Evolutionary conservation across 345 rosid genomes (phyloP).

Genomic region (Passiflora organensis): DNA sequence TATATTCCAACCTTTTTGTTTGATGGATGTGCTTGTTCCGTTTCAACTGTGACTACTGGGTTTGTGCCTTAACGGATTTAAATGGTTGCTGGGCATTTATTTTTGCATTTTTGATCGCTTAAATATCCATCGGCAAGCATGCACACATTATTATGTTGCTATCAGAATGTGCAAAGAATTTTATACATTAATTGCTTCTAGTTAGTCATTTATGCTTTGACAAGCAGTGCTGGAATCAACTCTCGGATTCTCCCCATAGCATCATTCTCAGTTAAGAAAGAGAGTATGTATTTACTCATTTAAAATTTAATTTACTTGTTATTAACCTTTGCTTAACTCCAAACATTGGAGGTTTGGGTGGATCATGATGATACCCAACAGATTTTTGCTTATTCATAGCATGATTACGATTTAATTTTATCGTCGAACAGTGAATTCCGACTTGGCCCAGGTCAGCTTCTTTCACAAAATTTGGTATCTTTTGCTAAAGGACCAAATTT

Average conservation of each 20-base stretch:
- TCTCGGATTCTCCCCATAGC: constrained; percentile 36
- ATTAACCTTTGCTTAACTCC: constrained; percentile 38
- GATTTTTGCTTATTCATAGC: constrained; percentile 52
- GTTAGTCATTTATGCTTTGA: constrained; percentile 31
- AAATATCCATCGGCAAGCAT: no score
- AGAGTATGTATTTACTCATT: constrained; percentile 38
- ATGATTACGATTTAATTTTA: constrained; percentile 54
- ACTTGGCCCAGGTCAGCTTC: constrained; percentile 98
- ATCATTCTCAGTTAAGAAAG: constrained; percentile 34
- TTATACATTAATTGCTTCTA: constrained; percentile 30
- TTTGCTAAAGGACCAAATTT: constrained; percentile 39
- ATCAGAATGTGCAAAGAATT: constrained; percentile 47
- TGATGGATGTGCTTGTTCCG: not conserved
- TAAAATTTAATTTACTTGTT: constrained; percentile 28
- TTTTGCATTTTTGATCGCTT: no score
- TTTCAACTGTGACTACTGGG: not conserved
- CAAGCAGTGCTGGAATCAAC: constrained; percentile 42
- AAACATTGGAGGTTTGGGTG: constrained; percentile 62
- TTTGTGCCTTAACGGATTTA: constrained; percentile 12
- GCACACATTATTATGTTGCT: constrained; percentile 43
- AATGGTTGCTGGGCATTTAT: constrained; percentile 23
- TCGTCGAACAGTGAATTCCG: constrained; percentile 62
- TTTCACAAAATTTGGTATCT: constrained; percentile 71
- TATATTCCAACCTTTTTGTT: not conserved
- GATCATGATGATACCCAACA: constrained; percentile 64